phyloP scores from a whole-genome alignment of 2,329 filamentous ascomycete species.

The Xylariomycetidae sp. region DNA sequence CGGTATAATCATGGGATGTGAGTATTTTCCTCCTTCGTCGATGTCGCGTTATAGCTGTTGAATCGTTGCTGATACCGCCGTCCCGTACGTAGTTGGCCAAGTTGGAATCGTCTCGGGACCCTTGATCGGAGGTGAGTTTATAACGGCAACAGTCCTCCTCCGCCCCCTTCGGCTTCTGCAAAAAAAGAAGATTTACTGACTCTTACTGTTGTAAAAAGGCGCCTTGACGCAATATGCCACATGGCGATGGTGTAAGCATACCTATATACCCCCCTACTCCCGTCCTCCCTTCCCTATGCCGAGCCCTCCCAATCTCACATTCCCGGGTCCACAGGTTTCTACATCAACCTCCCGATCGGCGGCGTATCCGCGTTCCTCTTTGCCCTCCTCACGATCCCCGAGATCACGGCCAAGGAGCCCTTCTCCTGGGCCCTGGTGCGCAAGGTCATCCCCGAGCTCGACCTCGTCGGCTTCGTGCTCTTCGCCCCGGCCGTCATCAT shows the following conservation, averaged over 20 bases:
- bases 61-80: slow-evolving; percentile 1
- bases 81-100: too few relatives aligned
- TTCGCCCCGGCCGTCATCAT: slow-evolving; percentile 36
- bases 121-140: slow-evolving; percentile 40
- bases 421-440: slow-evolving; percentile 18
- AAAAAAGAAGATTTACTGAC: too few relatives aligned
- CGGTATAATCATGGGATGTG: slow-evolving; percentile 19
- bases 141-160: too few relatives aligned
- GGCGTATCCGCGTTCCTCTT: slow-evolving; percentile 29
- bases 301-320: too few relatives aligned
- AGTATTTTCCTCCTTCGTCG: slow-evolving; percentile 12
- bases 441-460: slow-evolving; percentile 30
- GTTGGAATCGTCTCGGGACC: slow-evolving; percentile 32
- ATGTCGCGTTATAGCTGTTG: too few relatives aligned
- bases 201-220: too few relatives aligned
- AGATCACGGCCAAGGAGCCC: slow-evolving; percentile 28
- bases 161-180: too few relatives aligned
- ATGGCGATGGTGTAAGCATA: slow-evolving; percentile 40
- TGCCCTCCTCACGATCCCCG: slow-evolving; percentile 30
- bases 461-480: slow-evolving; percentile 37
- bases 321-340: too few relatives aligned
- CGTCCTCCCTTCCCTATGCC: too few relatives aligned
- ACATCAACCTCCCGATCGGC: slow-evolving; percentile 42
- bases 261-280: not conserved
- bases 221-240: slow-evolving; percentile 34